phyloP scores from a whole-genome alignment of 2,329 filamentous ascomycete species.

The Venturia pyrina region DNA sequence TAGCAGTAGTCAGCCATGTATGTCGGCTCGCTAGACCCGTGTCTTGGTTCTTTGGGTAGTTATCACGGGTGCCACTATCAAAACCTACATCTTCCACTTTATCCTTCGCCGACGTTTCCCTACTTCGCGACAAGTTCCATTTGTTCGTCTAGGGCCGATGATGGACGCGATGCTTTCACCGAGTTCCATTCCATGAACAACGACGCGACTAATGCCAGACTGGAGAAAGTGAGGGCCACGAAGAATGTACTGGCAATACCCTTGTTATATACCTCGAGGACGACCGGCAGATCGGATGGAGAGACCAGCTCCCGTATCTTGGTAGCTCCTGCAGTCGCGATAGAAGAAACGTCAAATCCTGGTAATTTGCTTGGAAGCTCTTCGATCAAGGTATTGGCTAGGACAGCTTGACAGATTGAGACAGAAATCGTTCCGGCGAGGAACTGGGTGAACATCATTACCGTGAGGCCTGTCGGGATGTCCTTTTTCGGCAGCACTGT shows the following conservation, averaged over 20 bases:
- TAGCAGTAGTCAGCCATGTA: too few relatives aligned
- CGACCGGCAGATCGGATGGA: background rate
- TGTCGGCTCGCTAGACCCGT: too few relatives aligned
- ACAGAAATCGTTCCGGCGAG: constrained; percentile 13
- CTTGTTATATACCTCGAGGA: constrained; percentile 10
- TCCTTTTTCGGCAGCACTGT: constrained; percentile 13
- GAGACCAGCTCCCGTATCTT: constrained; percentile 5
- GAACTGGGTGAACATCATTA: constrained; percentile 11
- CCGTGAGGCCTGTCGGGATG: constrained; percentile 11
- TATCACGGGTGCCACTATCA: too few relatives aligned
- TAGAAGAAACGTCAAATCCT: background rate
- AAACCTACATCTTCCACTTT: background rate
- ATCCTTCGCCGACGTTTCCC: background rate
- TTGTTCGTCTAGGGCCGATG: background rate
- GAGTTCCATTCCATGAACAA: constrained; percentile 13
- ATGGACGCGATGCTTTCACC: constrained; percentile 1
- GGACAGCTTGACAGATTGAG: constrained; percentile 9
- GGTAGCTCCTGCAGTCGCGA: constrained; percentile 8
- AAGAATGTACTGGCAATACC: background rate
- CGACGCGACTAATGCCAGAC: constrained; percentile 8
- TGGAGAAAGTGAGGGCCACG: background rate
- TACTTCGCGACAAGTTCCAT: background rate
- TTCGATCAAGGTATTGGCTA: constrained; percentile 9
- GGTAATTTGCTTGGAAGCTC: constrained; percentile 2
- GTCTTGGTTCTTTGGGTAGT: too few relatives aligned